Evolutionary conservation across 768 basidiomycete genomes (phyloP), one percentile per base, ranked within the genome.

Genomic region (Phaeolepiota aurea): DNA sequence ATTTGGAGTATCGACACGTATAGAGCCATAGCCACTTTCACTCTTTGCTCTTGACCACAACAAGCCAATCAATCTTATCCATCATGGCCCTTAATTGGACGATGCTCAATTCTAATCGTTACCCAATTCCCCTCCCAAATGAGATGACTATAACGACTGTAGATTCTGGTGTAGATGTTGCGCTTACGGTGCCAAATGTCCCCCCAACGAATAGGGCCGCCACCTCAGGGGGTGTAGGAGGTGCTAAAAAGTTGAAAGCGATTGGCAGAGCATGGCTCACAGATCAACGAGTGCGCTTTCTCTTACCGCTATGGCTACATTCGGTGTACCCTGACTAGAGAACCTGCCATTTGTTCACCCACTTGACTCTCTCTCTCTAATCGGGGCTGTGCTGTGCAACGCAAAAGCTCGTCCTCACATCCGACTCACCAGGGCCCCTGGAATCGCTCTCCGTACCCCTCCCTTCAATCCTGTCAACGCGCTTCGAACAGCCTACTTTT

Each of bases 31-130:
- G 35, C 0, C 2, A 1, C 25, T n/a, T n/a, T n/a, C n/a, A n/a
- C n/a, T n/a, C n/a, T 45, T 28, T 16, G 20, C 35, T 40, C 16
- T 34, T 44, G 25, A 40, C 38, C 40, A 49, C 46, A 50, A 34
- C 31, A 40, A 43, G 22, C 32, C 38, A 21, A n/a, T n/a, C n/a
- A n/a, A n/a, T 21, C 13, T 32, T 22, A 18, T 20, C 32, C 37
- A 61, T 49, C 48, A 88, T 88, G 87, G 79, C 86, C 4, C 68
- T 89, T 32, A 87, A 89, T 64, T 87, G 82, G 80, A 71, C 74
- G 0, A 84, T 83, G 72, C 66, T 87, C 18, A 68, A 67, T 42
- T 56, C 68, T 3, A 67, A 78, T 31, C 69, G 74, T 38, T 61
- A 69, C 7, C 82, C 82, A 3, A 63, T 86, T 7, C 81, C 82